Percentiles rank a stretch among this genome's conserved stretches.
Conservation (phyloP, 441 rosid genomes). For the Populus hybrid region DNA sequence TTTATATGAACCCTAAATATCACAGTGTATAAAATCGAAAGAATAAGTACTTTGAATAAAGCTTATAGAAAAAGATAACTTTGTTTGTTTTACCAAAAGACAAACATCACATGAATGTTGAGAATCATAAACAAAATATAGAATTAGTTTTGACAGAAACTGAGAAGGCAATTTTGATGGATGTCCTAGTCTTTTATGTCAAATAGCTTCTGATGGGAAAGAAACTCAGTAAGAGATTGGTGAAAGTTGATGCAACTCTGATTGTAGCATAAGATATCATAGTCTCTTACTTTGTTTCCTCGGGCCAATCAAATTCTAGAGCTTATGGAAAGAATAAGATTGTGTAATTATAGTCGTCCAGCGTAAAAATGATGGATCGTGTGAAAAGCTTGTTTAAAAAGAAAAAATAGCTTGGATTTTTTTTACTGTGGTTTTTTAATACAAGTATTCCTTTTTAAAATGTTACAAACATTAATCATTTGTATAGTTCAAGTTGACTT, state of each 20-base stretch:
- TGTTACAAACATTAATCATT: no score
- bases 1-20: no score
- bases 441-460: no score
- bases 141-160: background rate
- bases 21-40: no score
- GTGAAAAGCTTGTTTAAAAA: no score
- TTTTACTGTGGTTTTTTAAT: no score
- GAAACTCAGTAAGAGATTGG: background rate
- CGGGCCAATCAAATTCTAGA: background rate
- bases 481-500: no score
- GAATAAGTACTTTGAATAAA: background rate
- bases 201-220: fast-evolving
- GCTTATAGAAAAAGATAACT: background rate
- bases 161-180: background rate
- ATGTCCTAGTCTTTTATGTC: background rate
- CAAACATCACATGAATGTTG: background rate
- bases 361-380: no score
- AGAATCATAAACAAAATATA: background rate
- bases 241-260: background rate
- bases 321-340: no score
- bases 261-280: background rate
- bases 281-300: background rate
- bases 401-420: no score
- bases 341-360: no score
- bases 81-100: no score